Percentiles rank a stretch among this genome's conserved stretches.
Conservation (phyloP, 805 yeast species). For the Diddensiella transvaalensis region DNA sequence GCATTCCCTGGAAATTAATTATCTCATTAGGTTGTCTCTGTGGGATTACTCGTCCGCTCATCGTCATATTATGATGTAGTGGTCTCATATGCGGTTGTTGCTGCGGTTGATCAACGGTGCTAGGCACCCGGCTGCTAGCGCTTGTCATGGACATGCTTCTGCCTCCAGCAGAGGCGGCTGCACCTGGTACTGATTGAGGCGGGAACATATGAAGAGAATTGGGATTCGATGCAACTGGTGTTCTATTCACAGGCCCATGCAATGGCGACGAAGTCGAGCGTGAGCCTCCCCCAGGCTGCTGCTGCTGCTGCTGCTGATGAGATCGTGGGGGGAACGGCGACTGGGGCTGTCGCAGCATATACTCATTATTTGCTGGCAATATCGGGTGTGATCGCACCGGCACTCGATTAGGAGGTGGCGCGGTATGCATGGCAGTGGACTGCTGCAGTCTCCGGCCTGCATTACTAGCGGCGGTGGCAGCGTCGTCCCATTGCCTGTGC, state of each 20-base stretch:
- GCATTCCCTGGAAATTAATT: background rate
- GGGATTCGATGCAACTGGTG: no score
- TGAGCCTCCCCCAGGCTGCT: background rate
- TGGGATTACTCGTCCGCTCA: slow-evolving; percentile 27
- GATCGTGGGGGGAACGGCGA: background rate
- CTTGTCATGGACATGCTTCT: slow-evolving; percentile 19
- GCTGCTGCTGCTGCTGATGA: no score
- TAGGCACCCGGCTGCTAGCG: background rate
- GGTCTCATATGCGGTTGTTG: background rate
- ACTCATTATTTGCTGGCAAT: background rate
- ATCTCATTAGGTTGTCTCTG: slow-evolving; percentile 17
- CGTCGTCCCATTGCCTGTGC: background rate
- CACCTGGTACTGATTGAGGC: background rate
- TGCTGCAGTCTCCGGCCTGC: background rate
- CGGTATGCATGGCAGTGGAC: background rate
- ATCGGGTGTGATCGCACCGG: background rate
- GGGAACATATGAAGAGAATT: no score
- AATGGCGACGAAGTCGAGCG: slow-evolving; percentile 6
- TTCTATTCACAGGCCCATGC: background rate
- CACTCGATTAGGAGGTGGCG: background rate
- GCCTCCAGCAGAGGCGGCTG: background rate
- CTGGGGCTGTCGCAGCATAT: background rate
- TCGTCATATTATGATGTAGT: slow-evolving; percentile 17
- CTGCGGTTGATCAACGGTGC: background rate
- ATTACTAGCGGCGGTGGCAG: no score